Base-by-base conservation (phyloP, 2,329 filamentous ascomycete species). In the Pyricularia pennisetigena region DNA sequence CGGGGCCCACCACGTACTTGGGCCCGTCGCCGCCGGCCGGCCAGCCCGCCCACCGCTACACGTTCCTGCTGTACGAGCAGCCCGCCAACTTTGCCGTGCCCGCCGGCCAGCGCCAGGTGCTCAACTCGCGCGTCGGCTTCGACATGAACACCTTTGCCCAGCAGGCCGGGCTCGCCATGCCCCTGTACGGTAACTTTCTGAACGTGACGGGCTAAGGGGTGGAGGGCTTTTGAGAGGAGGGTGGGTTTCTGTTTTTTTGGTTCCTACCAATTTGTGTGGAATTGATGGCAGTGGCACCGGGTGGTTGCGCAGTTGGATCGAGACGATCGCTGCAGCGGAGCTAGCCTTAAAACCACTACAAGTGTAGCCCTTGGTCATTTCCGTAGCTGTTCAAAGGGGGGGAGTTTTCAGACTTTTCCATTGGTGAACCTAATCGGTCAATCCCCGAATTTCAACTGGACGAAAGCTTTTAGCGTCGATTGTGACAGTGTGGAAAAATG, bases 21-120 rank as follows among this genome's bases (percentile, higher is more conserved):
- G 74, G 72, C 2, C 78, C 78, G 0, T 72, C 72, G 7, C 78
- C 78, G 1, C 75, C 74, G 16, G 73, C 77, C 3, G 75, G 79
- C 71, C 75, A 71, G 10, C 78, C 78, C 8, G 73, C 78, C 26
- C 78, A 79, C 71, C 75, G 76, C 49, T 79, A 79, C 72, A 78
- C 78, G 23, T 75, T 77, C 66, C 71, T 79, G 59, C 70, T 79
- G n/a, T 79, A 75, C 73, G 76, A 74, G 69, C 77, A 78, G 70
- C 74, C 76, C 1, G 74, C 70, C 20, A 74, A 72, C 64, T 78
- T 77, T 72, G 70, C 75, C 35, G 74, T 79, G 7, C 74, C 77
- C 6, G 26, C 66, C 0, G 30, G 49, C 10, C 61, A 68, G 66
- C 64, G 68, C 64, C 65, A 67, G 28, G 54, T 57, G 1, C 64